These are phyloP conservation scores for Darksidea phi DNA, from an alignment of 495 filamentous ascomycete species.

Conservation along the genomic window DNA sequence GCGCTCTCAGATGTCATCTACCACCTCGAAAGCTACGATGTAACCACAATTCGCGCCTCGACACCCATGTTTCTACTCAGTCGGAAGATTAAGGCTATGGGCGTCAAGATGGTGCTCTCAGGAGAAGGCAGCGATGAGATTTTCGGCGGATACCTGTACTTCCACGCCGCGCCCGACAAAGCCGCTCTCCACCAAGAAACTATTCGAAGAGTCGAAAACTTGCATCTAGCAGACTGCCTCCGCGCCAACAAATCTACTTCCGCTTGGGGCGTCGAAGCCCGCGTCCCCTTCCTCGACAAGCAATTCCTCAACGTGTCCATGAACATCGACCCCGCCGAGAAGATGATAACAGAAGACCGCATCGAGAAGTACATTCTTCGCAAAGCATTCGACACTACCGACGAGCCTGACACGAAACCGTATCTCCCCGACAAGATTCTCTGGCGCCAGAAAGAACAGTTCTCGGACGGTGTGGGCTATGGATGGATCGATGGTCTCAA, in stretches of 20 bases:
- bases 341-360: conserved; percentile 86
- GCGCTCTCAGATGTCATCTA: conserved; percentile 95
- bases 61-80: conserved; percentile 98
- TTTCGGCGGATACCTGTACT: conserved; percentile 98
- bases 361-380: conserved; percentile 98
- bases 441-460: conserved; percentile 99
- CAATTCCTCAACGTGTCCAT: conserved; percentile 88
- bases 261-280: conserved; percentile 98
- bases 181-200: conserved; percentile 92
- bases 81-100: conserved; percentile 98
- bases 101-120: conserved; percentile 97
- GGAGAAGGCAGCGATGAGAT: conserved; percentile 97
- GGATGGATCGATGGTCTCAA: conserved; percentile 98
- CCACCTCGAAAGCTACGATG: conserved; percentile 96
- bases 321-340: conserved; percentile 89
- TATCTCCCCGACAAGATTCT: conserved; percentile 95
- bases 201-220: conserved; percentile 86
- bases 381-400: conserved; percentile 91
- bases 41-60: conserved; percentile 96
- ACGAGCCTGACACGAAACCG: conserved; percentile 71
- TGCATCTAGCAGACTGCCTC: conserved; percentile 92
- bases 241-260: conserved; percentile 98
- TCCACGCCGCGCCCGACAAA: conserved; percentile 88
- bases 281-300: conserved; percentile 97
- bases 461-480: conserved; percentile 96